A percentile compares a stretch with the other conserved stretches of the same genome.
Conservation (phyloP, 1,284 basidiomycete genomes). For the Wallemia ichthyophaga region DNA sequence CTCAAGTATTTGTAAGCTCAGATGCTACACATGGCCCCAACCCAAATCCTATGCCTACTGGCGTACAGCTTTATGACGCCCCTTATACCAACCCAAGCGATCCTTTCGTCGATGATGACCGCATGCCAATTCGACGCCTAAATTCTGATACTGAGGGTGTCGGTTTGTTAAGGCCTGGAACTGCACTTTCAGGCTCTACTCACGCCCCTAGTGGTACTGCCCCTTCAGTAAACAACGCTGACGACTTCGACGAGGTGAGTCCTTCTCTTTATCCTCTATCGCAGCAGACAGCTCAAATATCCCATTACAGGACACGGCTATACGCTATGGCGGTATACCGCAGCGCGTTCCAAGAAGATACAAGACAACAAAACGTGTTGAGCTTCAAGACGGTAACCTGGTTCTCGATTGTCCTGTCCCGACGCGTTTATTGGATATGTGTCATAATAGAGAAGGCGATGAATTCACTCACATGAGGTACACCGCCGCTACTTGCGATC, state of each 20-base stretch:
- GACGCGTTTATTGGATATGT: constrained; percentile 50
- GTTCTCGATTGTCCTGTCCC: constrained; percentile 66
- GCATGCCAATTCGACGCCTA: not conserved
- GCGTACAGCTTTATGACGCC: not conserved
- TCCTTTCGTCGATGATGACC: not conserved
- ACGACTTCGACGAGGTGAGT: not conserved
- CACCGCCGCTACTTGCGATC: constrained; percentile 72
- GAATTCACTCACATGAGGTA: constrained; percentile 91
- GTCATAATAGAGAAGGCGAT: constrained; percentile 36
- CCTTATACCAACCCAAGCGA: not conserved
- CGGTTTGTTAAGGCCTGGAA: not conserved
- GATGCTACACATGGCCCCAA: not conserved
- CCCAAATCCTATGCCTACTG: not conserved
- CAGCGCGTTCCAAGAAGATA: constrained; percentile 54
- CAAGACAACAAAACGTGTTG: constrained; percentile 68
- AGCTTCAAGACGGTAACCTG: constrained; percentile 72
- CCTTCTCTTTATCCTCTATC: too few species aligned
- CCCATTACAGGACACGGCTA: constrained; percentile 14
- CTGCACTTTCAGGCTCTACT: not conserved
- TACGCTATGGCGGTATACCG: constrained; percentile 48
- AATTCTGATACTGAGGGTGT: not conserved
- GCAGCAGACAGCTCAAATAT: too few species aligned
- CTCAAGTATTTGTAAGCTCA: not conserved
- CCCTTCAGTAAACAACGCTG: not conserved
- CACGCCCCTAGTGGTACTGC: not conserved